These are phyloP conservation scores for Sarocladium strictum DNA, from an alignment of 2,329 filamentous ascomycete genomes.

Conservation along the genomic window DNA sequence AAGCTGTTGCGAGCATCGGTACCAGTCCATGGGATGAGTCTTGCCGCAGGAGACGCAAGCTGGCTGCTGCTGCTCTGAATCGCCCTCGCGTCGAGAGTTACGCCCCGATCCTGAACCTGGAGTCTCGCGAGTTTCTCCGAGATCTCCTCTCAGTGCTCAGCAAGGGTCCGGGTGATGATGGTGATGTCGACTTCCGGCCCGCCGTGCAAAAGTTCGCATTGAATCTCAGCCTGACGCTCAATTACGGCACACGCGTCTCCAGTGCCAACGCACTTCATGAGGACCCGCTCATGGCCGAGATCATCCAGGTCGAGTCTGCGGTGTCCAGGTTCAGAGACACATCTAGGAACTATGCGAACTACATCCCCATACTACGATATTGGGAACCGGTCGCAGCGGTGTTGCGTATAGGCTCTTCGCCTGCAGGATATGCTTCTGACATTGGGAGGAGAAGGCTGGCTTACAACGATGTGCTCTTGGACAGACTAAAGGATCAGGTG, in stretches of 20 bases:
- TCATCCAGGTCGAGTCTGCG: slow-evolving; percentile 17
- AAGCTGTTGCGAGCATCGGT: slow-evolving; percentile 41
- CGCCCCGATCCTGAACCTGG: slow-evolving; percentile 62
- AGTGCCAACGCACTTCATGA: slow-evolving; percentile 15
- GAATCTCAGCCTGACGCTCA: slow-evolving; percentile 57
- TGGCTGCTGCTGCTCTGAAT: slow-evolving; percentile 60
- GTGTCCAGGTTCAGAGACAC: slow-evolving; percentile 16
- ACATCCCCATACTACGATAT: slow-evolving; percentile 17
- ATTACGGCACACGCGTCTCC: slow-evolving; percentile 51
- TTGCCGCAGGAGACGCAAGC: slow-evolving; percentile 59
- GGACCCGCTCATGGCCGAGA: slow-evolving; percentile 20
- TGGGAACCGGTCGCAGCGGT: slow-evolving; percentile 10
- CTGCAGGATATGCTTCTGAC: slow-evolving; percentile 11
- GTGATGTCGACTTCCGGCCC: slow-evolving; percentile 51
- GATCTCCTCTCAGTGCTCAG: slow-evolving; percentile 35
- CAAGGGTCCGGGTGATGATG: slow-evolving; percentile 50
- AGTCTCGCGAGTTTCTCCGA: slow-evolving; percentile 50
- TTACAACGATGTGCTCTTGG: slow-evolving; percentile 16
- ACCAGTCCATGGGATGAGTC: slow-evolving; percentile 65
- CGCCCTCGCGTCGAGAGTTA: slow-evolving; percentile 59
- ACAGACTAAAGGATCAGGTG: slow-evolving; percentile 16
- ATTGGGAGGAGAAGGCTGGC: slow-evolving; percentile 16
- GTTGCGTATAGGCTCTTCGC: not conserved
- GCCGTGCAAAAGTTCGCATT: slow-evolving; percentile 60
- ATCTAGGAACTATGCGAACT: slow-evolving; percentile 17